Base-by-base conservation (phyloP, 2,329 filamentous ascomycete species). In the Rutstroemia sp. region DNA sequence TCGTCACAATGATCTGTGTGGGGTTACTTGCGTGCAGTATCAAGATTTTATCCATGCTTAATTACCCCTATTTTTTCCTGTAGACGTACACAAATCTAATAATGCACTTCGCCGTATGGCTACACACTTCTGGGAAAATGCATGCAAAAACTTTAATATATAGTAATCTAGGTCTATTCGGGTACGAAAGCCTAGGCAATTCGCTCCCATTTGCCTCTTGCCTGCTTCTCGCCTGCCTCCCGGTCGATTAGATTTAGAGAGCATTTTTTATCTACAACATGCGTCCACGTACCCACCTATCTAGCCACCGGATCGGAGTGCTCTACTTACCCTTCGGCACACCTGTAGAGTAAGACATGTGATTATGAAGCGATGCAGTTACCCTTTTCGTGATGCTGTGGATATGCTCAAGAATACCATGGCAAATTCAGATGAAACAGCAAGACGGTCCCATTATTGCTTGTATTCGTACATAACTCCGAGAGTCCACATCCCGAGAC, bases 331-430 rank as follows among this genome's bases (percentile, higher is more conserved):
- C 30, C 30, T 34, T 12, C 30, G 30, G 30, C 30, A 34, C 30
- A 12, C 30, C 30, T 34, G 12, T 12, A 10, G 30, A 14, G 47
- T 55, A 51, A 56, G 53, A 56, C 53, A 56, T 56, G 53, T 56
- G 53, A 56, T 51, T 19, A 51, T 51, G 51, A 56, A 12, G 44
- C 37, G 12, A 50, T 51, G 53, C 53, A 56, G 47, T 49, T 42
- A 56, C 30, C 53, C 53, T 55, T 41, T 19, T 51, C 30, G 39
- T 45, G 27, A 37, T 55, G 10, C 9, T 27, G 14, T 44, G 44
- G 46, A 51, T 37, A 45, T 30, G 9, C 38, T 27, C 10, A 5
- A 45, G 38, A 34, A 45, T 56, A 27, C 16, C 53, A 56, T 56
- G 47, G 47, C 53, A 51, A 56, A 25, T 44, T 56, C 53, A 39